Evolutionary conservation across 805 yeast species (phyloP).

Genomic region (Ogataea paradorogensis): DNA sequence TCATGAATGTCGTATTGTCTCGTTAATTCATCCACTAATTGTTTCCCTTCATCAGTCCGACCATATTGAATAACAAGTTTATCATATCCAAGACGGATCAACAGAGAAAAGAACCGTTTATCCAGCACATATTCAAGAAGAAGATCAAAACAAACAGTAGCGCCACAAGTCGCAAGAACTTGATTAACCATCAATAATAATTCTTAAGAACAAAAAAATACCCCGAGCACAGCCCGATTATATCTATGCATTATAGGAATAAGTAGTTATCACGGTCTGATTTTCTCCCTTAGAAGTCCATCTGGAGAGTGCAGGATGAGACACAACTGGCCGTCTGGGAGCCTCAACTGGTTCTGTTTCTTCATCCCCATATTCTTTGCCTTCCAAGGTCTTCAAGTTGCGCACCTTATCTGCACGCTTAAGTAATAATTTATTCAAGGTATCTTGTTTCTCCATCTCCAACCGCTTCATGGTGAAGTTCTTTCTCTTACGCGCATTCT

Average conservation of each 20-base stretch:
- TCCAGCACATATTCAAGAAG: conserved; percentile 48
- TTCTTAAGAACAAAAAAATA: not conserved
- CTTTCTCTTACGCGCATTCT: conserved; percentile 82
- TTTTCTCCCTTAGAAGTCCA: conserved; percentile 35
- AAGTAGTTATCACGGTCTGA: conserved; percentile 15
- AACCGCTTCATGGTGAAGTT: conserved; percentile 76
- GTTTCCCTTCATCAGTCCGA: conserved; percentile 12
- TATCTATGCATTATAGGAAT: conserved; percentile 15
- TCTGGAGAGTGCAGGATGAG: conserved; percentile 45
- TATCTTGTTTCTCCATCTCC: conserved; percentile 92
- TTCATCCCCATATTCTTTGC: conserved; percentile 30
- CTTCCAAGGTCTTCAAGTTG: conserved; percentile 29
- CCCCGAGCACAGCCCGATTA: conserved; percentile 1
- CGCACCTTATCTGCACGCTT: conserved; percentile 77
- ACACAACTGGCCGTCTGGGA: conserved; percentile 39
- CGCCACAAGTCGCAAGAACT: conserved; percentile 77
- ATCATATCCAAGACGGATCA: conserved; percentile 38
- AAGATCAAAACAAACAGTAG: conserved; percentile 75
- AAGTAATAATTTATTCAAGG: conserved; percentile 79
- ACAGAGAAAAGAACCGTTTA: conserved; percentile 31
- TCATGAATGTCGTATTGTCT: conserved; percentile 1
- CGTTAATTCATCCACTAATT: conserved; percentile 10
- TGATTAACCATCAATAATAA: conserved; percentile 12
- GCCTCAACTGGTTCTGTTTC: conserved; percentile 16
- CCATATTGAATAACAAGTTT: conserved; percentile 63